Base-by-base conservation (phyloP, 768 basidiomycete species). In the Boletus eberwhitei region DNA sequence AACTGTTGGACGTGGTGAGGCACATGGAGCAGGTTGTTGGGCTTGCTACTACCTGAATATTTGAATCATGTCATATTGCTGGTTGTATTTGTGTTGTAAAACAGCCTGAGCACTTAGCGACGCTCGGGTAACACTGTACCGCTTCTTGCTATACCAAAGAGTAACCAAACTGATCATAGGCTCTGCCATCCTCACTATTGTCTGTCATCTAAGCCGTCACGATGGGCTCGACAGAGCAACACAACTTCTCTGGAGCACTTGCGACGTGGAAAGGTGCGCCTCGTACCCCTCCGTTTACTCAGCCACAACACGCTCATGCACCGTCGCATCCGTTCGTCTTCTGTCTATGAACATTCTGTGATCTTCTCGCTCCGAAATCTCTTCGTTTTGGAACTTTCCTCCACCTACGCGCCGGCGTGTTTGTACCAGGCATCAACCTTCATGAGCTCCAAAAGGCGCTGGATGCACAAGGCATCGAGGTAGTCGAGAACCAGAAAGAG, bases 401-500 rank as follows among this genome's bases (percentile, higher is more conserved):
- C 35, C n/a, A 5, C 11, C 22, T 35, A 14, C 29, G 9, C 37
- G 17, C 22, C 9, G 29, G 34, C 26, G 38, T 41, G 44, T 40
- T 43, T 19, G 1, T 17, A 19, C 14, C 38, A 97, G 93, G 86
- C 59, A 89, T 99, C 64, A 87, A 90, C 70, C 81, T 99, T 48
- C 74, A 85, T 19, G 93, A 97, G 59, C 78, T 98, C 26, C 96
- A 98, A 74, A 95, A 93, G 75, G 88, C 86, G 5, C 82, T 99
- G 46, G 95, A 98, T 73, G 77, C 81, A 7, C 96, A 98, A 57
- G 95, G 94, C 5, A 80, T 98, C 34, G 95, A 98, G 72, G 79
- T 99, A 14, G 95, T 99, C 21, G 94, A 98, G 78, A 95, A 95
- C 74, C 95, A 98, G 78, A 99, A 98, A 76, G 96, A 98, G 76